A percentile compares a stretch with the other conserved stretches of the same genome.
Evolutionary conservation across 2,329 filamentous ascomycete species (phyloP).

Genomic region (Stemphylium beticola): DNA sequence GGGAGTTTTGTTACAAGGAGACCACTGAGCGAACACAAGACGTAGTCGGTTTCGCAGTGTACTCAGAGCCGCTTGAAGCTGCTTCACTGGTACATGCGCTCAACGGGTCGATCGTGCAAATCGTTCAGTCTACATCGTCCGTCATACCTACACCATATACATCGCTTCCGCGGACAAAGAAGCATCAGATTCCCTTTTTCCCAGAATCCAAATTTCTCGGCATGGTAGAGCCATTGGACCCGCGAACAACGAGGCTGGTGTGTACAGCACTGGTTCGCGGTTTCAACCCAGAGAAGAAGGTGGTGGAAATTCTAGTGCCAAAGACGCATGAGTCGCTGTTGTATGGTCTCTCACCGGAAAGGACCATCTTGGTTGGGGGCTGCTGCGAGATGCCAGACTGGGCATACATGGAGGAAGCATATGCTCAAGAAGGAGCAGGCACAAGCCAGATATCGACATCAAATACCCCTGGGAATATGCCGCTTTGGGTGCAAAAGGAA

Average conservation of each 20-base stretch:
- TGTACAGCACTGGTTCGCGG: constrained; percentile 74
- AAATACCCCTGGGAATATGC: neutral
- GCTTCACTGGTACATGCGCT: constrained; percentile 68
- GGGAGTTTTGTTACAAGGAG: constrained; percentile 66
- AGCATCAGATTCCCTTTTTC: constrained; percentile 68
- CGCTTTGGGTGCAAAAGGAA: constrained; percentile 31
- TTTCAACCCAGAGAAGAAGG: constrained; percentile 62
- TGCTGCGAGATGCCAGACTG: constrained; percentile 43
- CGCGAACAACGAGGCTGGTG: constrained; percentile 63
- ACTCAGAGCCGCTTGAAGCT: constrained; percentile 67
- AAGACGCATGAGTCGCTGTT: constrained; percentile 47
- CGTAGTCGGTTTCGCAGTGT: constrained; percentile 69
- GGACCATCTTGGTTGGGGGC: constrained; percentile 42
- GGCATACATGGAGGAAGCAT: constrained; percentile 44
- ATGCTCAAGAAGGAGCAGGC: constrained; percentile 8
- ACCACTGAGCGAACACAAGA: constrained; percentile 53
- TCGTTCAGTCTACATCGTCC: constrained; percentile 66
- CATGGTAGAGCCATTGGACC: constrained; percentile 60
- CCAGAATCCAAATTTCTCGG: constrained; percentile 54
- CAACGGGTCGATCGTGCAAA: constrained; percentile 72
- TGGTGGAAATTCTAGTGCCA: constrained; percentile 71
- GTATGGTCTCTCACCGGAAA: constrained; percentile 27
- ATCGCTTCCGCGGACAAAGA: constrained; percentile 50
- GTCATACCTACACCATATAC: constrained; percentile 29
- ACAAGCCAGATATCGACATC: neutral